Evolutionary conservation across 495 filamentous ascomycete species (phyloP), one percentile per base, ranked within the genome.

Genomic region (Xylaria castorea): DNA sequence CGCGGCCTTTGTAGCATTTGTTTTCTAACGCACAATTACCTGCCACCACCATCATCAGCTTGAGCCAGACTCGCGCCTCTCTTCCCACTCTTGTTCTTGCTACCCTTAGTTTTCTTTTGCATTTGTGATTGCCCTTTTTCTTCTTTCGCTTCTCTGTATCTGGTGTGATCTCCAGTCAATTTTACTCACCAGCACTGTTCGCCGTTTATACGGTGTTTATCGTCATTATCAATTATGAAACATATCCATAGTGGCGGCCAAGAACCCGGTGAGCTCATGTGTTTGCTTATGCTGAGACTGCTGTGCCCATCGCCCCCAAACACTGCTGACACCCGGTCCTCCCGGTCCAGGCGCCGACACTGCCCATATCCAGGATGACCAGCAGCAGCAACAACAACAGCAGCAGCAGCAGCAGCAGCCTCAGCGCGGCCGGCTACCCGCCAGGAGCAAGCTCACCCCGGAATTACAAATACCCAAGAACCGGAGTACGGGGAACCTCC

Each of bases 401-500:
- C 65, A 18, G 2, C 65, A 55, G 5, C 46, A 36, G n/a, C 53
- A 36, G 5, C 30, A 16, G 0, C 69, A 77, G 34, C 66, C 69
- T 34, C 78, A 78, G 55, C 76, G 76, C 63, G 76, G 78, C 53
- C 76, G 76, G 51, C 73, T 69, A 57, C 68, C 76, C 42, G 73
- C 76, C n/a, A 76, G 78, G 71, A 75, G 63, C 70, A 74, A 78
- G 66, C 81, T 85, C 40, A 32, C 78, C 61, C 80, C 83, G 36
- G 64, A 81, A 8, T 61, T 86, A 60, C 83, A 84, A 66, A 83
- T 92, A 66, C 92, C 86, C 73, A 92, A 88, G 81, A 90, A 89
- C 82, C 83, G 84, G 71, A 91, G 89, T 75, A 88, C 89, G 30
- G 84, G 89, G 27, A 91, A 90, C 76, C 85, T 93, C 34, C 81